Conservation (phyloP, 805 yeast species). For the Yarrowia sp. region DNA sequence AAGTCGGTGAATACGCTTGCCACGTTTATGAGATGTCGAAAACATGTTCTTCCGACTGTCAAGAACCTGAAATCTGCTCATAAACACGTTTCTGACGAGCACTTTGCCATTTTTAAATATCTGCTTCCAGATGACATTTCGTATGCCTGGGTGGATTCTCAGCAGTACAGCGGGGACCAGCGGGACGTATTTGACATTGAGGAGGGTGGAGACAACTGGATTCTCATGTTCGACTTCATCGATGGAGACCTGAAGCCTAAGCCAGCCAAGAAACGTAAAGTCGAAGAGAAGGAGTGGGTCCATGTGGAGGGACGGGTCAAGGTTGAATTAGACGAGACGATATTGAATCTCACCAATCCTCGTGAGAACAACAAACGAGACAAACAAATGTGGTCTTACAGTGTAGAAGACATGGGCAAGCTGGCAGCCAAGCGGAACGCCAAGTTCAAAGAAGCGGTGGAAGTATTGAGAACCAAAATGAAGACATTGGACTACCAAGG, state of each 20-base stretch:
- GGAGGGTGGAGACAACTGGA: constrained; percentile 44
- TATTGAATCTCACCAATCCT: background rate
- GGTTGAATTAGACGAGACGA: constrained; percentile 12
- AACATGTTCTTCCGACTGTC: constrained; percentile 14
- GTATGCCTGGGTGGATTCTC: constrained; percentile 67
- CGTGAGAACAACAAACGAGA: constrained; percentile 10
- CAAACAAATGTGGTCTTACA: background rate
- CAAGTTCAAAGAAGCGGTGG: background rate
- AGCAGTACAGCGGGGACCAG: constrained; percentile 30
- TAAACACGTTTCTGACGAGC: constrained; percentile 38
- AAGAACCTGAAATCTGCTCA: background rate
- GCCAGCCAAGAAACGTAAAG: background rate
- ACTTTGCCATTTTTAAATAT: constrained; percentile 60
- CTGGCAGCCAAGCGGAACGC: background rate
- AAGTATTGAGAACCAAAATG: constrained; percentile 51
- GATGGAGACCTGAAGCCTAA: constrained; percentile 47
- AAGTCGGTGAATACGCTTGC: constrained; percentile 12
- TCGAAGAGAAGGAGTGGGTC: background rate
- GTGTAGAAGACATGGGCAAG: background rate
- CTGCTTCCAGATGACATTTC: constrained; percentile 66
- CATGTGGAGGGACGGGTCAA: background rate
- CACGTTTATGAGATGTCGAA: constrained; percentile 11
- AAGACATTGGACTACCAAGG: constrained; percentile 64
- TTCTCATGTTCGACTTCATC: constrained; percentile 70
- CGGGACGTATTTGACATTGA: constrained; percentile 51